A percentile compares a stretch with the other conserved stretches of the same genome.
Evolutionary conservation across 257 asterid species (phyloP).

Genomic region (Nicotiana undulata): DNA sequence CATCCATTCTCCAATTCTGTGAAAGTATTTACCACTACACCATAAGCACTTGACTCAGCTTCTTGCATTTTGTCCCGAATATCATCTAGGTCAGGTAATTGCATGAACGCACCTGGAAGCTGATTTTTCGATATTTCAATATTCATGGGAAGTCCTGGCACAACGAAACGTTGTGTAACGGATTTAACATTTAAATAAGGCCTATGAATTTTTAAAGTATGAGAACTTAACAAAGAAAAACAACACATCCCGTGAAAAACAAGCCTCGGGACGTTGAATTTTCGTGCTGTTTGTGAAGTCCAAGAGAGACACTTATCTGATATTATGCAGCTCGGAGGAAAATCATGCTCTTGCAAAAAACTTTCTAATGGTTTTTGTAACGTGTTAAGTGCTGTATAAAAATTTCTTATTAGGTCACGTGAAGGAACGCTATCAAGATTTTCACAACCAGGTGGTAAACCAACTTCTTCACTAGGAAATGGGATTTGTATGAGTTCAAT

Average conservation of each 20-base stretch:
- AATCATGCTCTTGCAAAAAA: slow-evolving; percentile 10
- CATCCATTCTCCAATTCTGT: slow-evolving; percentile 51
- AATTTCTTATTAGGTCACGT: slow-evolving; percentile 35
- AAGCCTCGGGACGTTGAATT: slow-evolving; percentile 42
- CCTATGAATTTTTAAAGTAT: slow-evolving; percentile 32
- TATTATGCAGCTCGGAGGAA: slow-evolving; percentile 70
- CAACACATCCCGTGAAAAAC: slow-evolving; percentile 74
- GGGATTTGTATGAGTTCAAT: slow-evolving; percentile 43
- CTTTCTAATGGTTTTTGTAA: slow-evolving; percentile 46
- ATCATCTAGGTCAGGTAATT: slow-evolving; percentile 54
- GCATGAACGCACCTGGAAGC: slow-evolving; percentile 59
- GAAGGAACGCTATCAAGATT: slow-evolving; percentile 73
- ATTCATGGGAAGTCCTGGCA: slow-evolving; percentile 56
- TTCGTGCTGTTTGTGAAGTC: slow-evolving; percentile 48
- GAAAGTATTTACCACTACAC: slow-evolving; percentile 62
- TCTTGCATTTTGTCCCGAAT: slow-evolving; percentile 56
- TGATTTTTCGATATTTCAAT: slow-evolving; percentile 37
- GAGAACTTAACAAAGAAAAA: slow-evolving; percentile 51
- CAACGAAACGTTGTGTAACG: slow-evolving; percentile 33
- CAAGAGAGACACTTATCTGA: slow-evolving; percentile 66
- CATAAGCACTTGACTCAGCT: slow-evolving; percentile 51
- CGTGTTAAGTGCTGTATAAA: slow-evolving; percentile 37
- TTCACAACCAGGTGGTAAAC: slow-evolving; percentile 63
- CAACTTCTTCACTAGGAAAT: slow-evolving; percentile 51
- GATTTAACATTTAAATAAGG: slow-evolving; percentile 38